phyloP scores from a whole-genome alignment of 2,329 filamentous ascomycete species.

The Aotearoamyces nothofagi region DNA sequence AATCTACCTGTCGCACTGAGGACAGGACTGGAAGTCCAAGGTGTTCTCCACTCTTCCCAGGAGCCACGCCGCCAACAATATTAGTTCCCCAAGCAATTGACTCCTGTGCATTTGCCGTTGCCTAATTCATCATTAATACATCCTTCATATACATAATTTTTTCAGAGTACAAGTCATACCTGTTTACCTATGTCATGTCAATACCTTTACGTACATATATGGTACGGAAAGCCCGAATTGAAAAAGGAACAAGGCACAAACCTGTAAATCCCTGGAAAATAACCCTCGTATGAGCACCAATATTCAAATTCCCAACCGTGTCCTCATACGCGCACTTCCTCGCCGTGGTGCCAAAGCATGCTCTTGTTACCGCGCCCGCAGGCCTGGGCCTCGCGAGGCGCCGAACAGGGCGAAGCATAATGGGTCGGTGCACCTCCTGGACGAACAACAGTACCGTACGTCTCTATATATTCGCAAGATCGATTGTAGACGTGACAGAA shows the following conservation, averaged over 20 bases:
- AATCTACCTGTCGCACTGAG: conserved; percentile 39
- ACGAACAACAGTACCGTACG: background rate
- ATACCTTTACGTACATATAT: background rate
- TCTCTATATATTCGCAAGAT: no score
- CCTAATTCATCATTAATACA: no score
- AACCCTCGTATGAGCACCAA: conserved; percentile 49
- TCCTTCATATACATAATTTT: no score
- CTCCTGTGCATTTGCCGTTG: conserved; percentile 63
- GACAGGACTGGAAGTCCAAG: conserved; percentile 58
- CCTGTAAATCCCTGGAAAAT: conserved; percentile 61
- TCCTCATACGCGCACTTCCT: conserved; percentile 23
- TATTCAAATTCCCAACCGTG: conserved; percentile 50
- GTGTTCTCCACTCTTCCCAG: conserved; percentile 54
- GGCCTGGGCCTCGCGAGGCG: no score
- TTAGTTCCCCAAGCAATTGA: conserved; percentile 67
- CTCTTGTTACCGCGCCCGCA: background rate
- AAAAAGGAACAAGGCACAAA: conserved; percentile 8
- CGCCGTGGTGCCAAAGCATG: conserved; percentile 8
- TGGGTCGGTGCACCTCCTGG: background rate
- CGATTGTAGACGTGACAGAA: no score
- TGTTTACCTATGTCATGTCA: conserved; percentile 18
- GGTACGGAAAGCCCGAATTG: background rate
- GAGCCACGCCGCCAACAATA: conserved; percentile 65
- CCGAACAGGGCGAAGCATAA: background rate
- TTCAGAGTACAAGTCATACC: no score